Evolutionary conservation across 257 asterid species (phyloP), one percentile per base, ranked within the genome.

Genomic region (Jacaranda mimosifolia): DNA sequence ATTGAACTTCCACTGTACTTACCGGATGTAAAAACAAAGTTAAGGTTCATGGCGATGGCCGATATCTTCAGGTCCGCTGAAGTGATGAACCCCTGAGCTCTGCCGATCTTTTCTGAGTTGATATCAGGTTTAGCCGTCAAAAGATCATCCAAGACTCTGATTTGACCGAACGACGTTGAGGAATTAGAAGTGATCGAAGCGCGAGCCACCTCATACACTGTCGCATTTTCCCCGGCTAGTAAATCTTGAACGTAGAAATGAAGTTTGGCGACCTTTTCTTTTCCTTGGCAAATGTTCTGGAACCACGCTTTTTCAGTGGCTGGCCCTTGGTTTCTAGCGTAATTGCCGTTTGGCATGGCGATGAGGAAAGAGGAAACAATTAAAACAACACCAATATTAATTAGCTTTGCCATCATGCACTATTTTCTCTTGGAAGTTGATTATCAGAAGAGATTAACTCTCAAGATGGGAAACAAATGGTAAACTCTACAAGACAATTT

Each of bases 1-100:
- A 86, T 19, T 4, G 90, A 81, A 75, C 90, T 86, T 3, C 90
- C 90, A 9, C 40, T 73, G 51, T 78, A 74, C 72, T 46, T 3
- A 5, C 90, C 85, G 8, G 80, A 42, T n/a, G 83, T 76, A 78
- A 86, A 86, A 18, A 39, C 38, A 21, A 83, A 64, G 83, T 86
- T 83, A 0, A 81, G 65, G 40, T 81, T 72, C 78, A 83, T 75
- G 0, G 84, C 69, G 7, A 75, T 52, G 18, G 80, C 87, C 8
- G 45, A 3, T 0, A 48, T 69, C 12, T 19, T 35, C 7, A 86
- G 43, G 72, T 86, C 87, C 0, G 81, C 76, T 0, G 67, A 78
- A 1, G 82, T 79, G 14, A 75, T 60, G 0, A 78, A 77, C 51
- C 90, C 90, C 42, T 86, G 90, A 15, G 18, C 57, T 1, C 86